Base-by-base conservation (phyloP, 2,329 filamentous ascomycete genomes). In the Ustulina deusta region DNA sequence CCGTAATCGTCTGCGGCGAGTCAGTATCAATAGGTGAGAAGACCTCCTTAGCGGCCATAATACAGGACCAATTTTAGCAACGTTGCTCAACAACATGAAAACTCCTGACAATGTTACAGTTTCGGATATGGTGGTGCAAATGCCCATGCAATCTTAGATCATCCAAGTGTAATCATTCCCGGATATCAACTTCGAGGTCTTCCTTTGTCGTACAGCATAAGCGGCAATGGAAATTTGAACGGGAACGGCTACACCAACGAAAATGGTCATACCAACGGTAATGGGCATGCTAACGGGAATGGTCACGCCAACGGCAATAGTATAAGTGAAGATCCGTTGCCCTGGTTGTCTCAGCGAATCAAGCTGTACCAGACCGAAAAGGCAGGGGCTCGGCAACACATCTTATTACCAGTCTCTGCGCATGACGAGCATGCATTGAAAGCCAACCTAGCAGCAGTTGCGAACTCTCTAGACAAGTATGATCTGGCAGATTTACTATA, bases 61-160 rank as follows among this genome's bases (percentile, higher is more conserved):
- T n/a, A n/a, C n/a, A n/a, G n/a, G 7, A 10, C 9, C 20, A 3
- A 22, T 9, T n/a, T 20, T 15, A 4, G 3, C 7, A 27, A 5
- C n/a, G 17, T 32, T 27, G n/a, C 34, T 36, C 6, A 36, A 36
- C 15, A 32, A 11, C n/a, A 17, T 15, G n/a, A 15, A 11, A 7
- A 11, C 20, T 42, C 1, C 46, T 52, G 20, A 54, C 46, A 27
- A 17, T 22, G 10, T 17, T 32, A 15, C 59, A 73, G 71, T 6
- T 76, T 76, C 40, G 76, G 77, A 2, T 78, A 70, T 32, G 76
- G 76, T 10, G 77, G 77, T 0, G 69, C 75, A 3, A 78, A 78
- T 57, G 72, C 67, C 0, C 76, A 78, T 42, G 71, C 71, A 22
- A 49, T 57, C 32, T 13, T 56, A 13, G 48, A 62, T 9, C 59